phyloP scores from a whole-genome alignment of 2,329 filamentous ascomycete genomes.

The Macrophomina tecta region DNA sequence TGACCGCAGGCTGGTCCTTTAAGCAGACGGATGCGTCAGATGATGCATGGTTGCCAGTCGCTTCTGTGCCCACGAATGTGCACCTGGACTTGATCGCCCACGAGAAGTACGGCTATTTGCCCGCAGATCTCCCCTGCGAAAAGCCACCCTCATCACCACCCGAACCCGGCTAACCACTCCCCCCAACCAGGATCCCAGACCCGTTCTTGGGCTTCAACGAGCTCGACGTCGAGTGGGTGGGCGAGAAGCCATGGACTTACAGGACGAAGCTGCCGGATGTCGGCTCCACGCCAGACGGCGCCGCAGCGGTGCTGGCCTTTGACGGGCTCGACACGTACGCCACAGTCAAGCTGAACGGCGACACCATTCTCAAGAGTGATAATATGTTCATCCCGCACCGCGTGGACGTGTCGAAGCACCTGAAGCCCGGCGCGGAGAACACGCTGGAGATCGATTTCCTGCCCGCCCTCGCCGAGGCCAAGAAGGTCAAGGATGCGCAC shows the following conservation, averaged over 20 bases:
- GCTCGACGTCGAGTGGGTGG: slow-evolving; percentile 57
- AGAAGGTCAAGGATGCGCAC: slow-evolving; percentile 59
- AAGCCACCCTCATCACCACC: neutral
- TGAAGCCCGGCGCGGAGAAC: slow-evolving; percentile 50
- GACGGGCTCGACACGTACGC: slow-evolving; percentile 70
- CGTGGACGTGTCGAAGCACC: slow-evolving; percentile 55
- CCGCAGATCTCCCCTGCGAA: slow-evolving; percentile 4
- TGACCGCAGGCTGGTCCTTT: slow-evolving; percentile 53
- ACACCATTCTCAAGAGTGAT: slow-evolving; percentile 60
- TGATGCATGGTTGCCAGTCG: slow-evolving; percentile 52
- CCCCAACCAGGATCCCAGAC: slow-evolving; percentile 51
- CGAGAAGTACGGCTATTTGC: slow-evolving; percentile 46
- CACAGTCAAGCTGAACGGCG: slow-evolving; percentile 62
- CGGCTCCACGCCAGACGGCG: slow-evolving; percentile 32
- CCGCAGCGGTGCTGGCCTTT: slow-evolving; percentile 60
- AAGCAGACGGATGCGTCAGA: slow-evolving; percentile 50
- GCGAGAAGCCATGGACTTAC: slow-evolving; percentile 56
- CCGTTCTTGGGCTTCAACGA: slow-evolving; percentile 59
- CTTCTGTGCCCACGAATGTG: slow-evolving; percentile 54
- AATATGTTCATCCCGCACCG: slow-evolving; percentile 70
- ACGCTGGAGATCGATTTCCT: slow-evolving; percentile 63
- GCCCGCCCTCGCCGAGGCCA: slow-evolving; percentile 59
- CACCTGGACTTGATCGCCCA: slow-evolving; percentile 56
- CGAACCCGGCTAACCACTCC: neutral
- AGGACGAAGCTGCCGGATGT: slow-evolving; percentile 47